Evolutionary conservation across 306 rosid species (phyloP), one percentile per base, ranked within the genome.

Genomic region (Elaeagnus macrophylla): DNA sequence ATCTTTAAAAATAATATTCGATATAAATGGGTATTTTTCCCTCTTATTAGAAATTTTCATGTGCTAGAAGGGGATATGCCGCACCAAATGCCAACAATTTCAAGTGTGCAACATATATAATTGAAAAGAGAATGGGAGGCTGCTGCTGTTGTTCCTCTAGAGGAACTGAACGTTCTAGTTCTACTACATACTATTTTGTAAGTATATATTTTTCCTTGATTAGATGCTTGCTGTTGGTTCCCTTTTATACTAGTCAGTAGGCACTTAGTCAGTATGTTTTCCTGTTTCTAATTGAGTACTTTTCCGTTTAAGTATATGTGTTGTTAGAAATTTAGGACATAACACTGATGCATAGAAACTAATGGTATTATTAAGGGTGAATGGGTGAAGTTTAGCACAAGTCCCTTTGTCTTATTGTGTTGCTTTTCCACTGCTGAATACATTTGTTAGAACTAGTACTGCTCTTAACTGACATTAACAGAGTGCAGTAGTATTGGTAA

Each of bases 81-180:
- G 75, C 71, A 20, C 35, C 48, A 51, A 25, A 49, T 71, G 60
- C 70, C 19, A 5, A 57, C 60, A 52, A 53, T 69, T 64, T 46
- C 40, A 62, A 66, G 53, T 72, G 68, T 41, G 56, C 48, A 32
- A 64, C 58, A 60, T 61, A 66, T 71, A 57, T 72, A 79, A 83
- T 67, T 48, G 0, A 61, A 61, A 66, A 43, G 17, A 61, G 66
- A 52, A 90, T 90, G 97, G 97, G 97, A 66, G 84, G 86, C 68
- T 90, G 94, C 70, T 90, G 97, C 54, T 90, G 94, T 12, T 82
- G 91, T 82, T 73, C 83, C 67, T 62, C 84, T 14, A 72, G 63
- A 67, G 79, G 73, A 71, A 65, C 77, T 32, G 84, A 74, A 48
- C 61, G 63, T 73, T 76, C 49, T 41, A 67, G 64, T 68, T 79